These are phyloP conservation scores for Dryas integrifolia DNA, from an alignment of 331 rosid genomes.

Conservation along the genomic window DNA sequence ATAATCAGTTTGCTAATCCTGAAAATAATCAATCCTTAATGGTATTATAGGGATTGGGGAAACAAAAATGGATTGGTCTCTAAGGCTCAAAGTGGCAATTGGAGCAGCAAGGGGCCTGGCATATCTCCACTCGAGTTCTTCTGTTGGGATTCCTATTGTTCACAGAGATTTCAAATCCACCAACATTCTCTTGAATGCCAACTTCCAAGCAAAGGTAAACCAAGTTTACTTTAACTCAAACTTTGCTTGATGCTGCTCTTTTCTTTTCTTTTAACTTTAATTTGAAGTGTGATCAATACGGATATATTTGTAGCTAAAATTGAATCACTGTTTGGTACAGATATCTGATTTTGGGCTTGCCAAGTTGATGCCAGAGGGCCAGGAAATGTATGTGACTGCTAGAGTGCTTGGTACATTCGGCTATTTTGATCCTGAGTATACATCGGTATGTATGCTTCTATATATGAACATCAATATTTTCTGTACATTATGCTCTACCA, in stretches of 20 bases:
- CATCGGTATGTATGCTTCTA: slow-evolving; percentile 54
- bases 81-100: slow-evolving; percentile 71
- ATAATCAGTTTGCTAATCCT: neutral
- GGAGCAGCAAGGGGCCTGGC: slow-evolving; percentile 94
- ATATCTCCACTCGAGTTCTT: slow-evolving; percentile 72
- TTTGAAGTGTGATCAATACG: neutral
- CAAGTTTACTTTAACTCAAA: neutral
- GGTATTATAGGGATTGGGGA: slow-evolving; percentile 56
- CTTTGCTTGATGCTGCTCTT: neutral
- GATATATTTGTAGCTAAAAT: neutral
- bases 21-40: slow-evolving; percentile 19
- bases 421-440: slow-evolving; percentile 91
- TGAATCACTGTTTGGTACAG: slow-evolving; percentile 24
- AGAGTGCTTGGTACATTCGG: slow-evolving; percentile 97
- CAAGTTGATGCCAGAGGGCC: slow-evolving; percentile 93
- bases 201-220: slow-evolving; percentile 69
- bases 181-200: slow-evolving; percentile 59
- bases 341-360: slow-evolving; percentile 98
- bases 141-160: slow-evolving; percentile 78
- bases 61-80: slow-evolving; percentile 74
- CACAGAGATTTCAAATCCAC: slow-evolving; percentile 92
- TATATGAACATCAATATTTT: slow-evolving; percentile 1
- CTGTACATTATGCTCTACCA: neutral
- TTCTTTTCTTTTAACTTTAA: too few species aligned
- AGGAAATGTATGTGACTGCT: slow-evolving; percentile 69